These are phyloP conservation scores for Epicoccum nigrum DNA, from an alignment of 2,329 filamentous ascomycete genomes.

Conservation along the genomic window DNA sequence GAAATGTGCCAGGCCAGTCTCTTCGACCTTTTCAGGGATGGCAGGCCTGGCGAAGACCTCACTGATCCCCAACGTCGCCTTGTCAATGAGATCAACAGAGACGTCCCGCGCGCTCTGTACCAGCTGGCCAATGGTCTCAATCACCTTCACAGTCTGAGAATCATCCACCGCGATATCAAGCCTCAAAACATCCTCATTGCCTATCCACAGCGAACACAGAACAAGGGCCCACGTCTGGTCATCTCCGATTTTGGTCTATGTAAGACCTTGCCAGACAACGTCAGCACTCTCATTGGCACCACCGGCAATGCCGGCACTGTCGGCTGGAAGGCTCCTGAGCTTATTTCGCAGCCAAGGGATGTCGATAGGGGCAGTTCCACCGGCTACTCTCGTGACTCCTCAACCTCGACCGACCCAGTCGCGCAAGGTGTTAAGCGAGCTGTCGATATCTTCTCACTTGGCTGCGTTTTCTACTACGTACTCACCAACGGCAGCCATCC, in stretches of 20 bases:
- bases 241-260: constrained; percentile 98
- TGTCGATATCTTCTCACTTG: constrained; percentile 96
- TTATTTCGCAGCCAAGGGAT: constrained; percentile 68
- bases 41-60: constrained; percentile 49
- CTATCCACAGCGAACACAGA: constrained; percentile 69
- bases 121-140: constrained; percentile 90
- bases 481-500: constrained; percentile 90
- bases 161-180: constrained; percentile 96
- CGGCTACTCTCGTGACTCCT: constrained; percentile 51
- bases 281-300: constrained; percentile 92
- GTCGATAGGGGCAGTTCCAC: constrained; percentile 50
- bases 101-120: constrained; percentile 79
- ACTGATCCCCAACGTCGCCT: constrained; percentile 70
- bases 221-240: constrained; percentile 77
- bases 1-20: constrained; percentile 94
- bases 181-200: constrained; percentile 95
- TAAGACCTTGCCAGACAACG: constrained; percentile 93
- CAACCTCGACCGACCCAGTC: constrained; percentile 51
- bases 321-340: constrained; percentile 94
- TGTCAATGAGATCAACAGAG: constrained; percentile 72
- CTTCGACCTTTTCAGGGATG: constrained; percentile 84
- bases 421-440: constrained; percentile 85
- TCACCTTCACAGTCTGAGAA: constrained; percentile 87
- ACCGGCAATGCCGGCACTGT: constrained; percentile 94
- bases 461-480: constrained; percentile 99